Base-by-base conservation (phyloP, 192 early-diverging fungal genomes). In the Backusella parvicylindrica region DNA sequence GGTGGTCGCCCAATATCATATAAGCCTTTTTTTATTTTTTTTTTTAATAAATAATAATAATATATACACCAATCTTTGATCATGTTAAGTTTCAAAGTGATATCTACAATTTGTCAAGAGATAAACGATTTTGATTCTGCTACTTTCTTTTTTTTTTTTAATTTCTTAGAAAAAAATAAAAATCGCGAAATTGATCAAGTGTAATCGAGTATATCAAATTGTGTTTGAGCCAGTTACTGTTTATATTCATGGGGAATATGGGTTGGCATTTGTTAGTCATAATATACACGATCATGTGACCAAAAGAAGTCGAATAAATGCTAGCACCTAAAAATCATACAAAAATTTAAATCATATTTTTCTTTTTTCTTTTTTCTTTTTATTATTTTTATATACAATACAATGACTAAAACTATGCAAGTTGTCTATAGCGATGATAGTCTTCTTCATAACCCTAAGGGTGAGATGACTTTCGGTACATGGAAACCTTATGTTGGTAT, bases 401-500 rank as follows among this genome's bases (percentile, higher is more conserved):
- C 12, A 28, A 60, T 60, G 53, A 12, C 53, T 60, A 12, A 28
- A 28, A 28, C 53, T 3, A 70, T 70, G 68, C 36, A 70, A 31
- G 68, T 70, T 31, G 68, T 70, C 28, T 70, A 70, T 41, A 70
- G 68, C 16, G 68, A 70, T 43, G 68, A 70, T 15, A 43, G 68
- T 41, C 41, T 70, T 43, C 30, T 70, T 13, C 68, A 70, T 41
- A 70, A 43, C 26, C 68, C 68, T 18, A 18, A 37, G 9, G 30
- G 41, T 0, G 40, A 47, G 30, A 43, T 70, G 38, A 47, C 41
- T 1, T 7, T 37, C 15, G 68, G 68, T 11, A 41, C 37, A 6
- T 70, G 36, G 38, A 70, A 43, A 15, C 21, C 68, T 0, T 47
- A 40, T 49, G 23, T 40, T 18, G 68, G 68, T 70, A 70, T 53